These are phyloP conservation scores for Rhododendron simsii DNA, from an alignment of 148 eudicot genomes.

Conservation along the genomic window DNA sequence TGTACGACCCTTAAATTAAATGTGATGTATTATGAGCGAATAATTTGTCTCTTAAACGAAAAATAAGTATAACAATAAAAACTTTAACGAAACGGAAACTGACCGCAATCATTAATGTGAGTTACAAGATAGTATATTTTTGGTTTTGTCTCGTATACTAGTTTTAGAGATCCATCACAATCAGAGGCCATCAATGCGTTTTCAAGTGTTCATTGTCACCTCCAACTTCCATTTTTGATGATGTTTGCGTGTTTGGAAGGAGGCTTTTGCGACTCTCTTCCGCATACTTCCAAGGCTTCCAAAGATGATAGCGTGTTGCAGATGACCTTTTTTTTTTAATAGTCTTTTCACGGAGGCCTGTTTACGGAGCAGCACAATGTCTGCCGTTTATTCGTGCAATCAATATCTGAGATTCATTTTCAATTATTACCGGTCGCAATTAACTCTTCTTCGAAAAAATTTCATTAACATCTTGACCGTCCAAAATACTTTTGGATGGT, in stretches of 20 bases:
- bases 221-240: background rate
- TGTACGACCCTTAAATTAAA: no score
- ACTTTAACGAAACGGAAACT: no score
- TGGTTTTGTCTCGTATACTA: background rate
- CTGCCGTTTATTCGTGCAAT: fast-evolving
- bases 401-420: no score
- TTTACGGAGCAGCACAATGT: no score
- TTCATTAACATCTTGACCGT: no score
- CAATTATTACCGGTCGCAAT: no score
- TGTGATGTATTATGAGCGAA: no score
- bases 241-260: background rate
- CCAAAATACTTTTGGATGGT: no score
- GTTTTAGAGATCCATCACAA: background rate
- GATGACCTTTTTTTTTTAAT: background rate
- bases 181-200: background rate
- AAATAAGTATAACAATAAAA: no score
- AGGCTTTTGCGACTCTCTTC: background rate
- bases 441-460: no score
- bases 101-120: background rate
- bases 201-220: background rate
- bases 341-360: no score
- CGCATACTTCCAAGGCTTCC: background rate
- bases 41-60: no score
- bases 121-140: background rate
- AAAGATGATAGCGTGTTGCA: background rate